phyloP scores from a whole-genome alignment of 192 early-diverging fungal genomes.

The Funneliformis geosporum region DNA sequence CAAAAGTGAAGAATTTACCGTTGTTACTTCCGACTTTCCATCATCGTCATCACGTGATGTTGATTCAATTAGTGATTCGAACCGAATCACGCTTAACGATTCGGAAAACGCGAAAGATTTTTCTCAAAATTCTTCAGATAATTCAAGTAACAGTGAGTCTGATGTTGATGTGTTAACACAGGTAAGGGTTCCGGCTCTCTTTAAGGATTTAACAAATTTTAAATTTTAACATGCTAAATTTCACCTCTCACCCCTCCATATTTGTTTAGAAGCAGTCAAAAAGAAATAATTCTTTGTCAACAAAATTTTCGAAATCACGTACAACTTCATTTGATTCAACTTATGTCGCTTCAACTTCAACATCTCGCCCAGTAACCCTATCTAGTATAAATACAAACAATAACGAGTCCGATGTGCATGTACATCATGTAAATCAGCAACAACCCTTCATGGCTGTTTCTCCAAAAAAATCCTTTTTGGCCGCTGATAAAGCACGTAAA shows the following conservation, averaged over 20 bases:
- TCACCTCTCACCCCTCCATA: no score
- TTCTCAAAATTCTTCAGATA: not conserved
- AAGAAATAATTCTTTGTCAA: not conserved
- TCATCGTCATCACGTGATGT: not conserved
- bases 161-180: not conserved
- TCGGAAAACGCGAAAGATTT: no score
- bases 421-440: not conserved
- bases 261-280: not conserved
- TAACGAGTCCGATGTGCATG: not conserved
- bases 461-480: slow-evolving; percentile 41
- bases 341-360: slow-evolving; percentile 8
- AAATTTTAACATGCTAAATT: no score
- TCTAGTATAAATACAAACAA: not conserved
- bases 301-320: not conserved
- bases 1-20: not conserved
- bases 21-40: no score
- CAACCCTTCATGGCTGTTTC: slow-evolving; percentile 34
- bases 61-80: not conserved
- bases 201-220: no score
- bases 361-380: slow-evolving; percentile 15
- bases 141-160: not conserved
- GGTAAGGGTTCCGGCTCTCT: not conserved
- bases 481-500: slow-evolving; percentile 46
- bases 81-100: no score
- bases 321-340: slow-evolving; percentile 16